Percentiles rank a stretch among this genome's conserved stretches.
Evolutionary conservation across 2,329 filamentous ascomycete genomes (phyloP).

Genomic region (Claviceps sp.): DNA sequence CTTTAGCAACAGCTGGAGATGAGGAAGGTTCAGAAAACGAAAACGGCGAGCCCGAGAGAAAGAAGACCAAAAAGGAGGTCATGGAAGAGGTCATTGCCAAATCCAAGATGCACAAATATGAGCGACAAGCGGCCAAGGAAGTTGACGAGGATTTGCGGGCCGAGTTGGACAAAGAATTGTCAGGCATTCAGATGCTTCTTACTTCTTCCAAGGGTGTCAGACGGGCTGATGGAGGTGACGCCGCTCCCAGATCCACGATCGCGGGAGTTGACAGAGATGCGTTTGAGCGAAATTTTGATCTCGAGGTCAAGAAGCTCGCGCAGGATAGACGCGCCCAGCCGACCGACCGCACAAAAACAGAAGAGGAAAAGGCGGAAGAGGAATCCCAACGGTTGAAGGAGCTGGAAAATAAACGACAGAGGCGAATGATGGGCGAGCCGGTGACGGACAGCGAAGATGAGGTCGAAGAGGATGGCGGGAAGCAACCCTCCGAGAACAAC

Average conservation of each 20-base stretch:
- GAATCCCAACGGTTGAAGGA: constrained; percentile 65
- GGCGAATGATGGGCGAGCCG: constrained; percentile 79
- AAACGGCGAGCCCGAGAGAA: constrained; percentile 57
- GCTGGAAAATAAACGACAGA: constrained; percentile 69
- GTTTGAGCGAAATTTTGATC: constrained; percentile 79
- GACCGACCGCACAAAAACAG: constrained; percentile 78
- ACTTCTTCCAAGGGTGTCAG: constrained; percentile 32
- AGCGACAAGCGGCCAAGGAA: constrained; percentile 83
- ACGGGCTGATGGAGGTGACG: constrained; percentile 14
- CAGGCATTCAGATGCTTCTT: constrained; percentile 61
- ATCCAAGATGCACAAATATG: constrained; percentile 89
- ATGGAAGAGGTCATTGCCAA: constrained; percentile 98
- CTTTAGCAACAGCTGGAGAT: constrained; percentile 28
- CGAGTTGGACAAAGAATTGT: constrained; percentile 72
- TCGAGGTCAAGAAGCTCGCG: constrained; percentile 66
- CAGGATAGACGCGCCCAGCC: constrained; percentile 77
- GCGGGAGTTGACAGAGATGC: constrained; percentile 49
- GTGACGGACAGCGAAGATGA: constrained; percentile 51
- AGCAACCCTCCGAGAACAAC: constrained; percentile 19
- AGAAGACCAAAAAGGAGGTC: constrained; percentile 92
- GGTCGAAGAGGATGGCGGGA: constrained; percentile 26
- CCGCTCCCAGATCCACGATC: constrained; percentile 17
- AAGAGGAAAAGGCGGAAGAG: constrained; percentile 69
- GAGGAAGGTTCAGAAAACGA: constrained; percentile 32
- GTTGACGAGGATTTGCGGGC: constrained; percentile 80